Conservation (phyloP, 2,329 filamentous ascomycete species). For the Aspergillus sp. region DNA sequence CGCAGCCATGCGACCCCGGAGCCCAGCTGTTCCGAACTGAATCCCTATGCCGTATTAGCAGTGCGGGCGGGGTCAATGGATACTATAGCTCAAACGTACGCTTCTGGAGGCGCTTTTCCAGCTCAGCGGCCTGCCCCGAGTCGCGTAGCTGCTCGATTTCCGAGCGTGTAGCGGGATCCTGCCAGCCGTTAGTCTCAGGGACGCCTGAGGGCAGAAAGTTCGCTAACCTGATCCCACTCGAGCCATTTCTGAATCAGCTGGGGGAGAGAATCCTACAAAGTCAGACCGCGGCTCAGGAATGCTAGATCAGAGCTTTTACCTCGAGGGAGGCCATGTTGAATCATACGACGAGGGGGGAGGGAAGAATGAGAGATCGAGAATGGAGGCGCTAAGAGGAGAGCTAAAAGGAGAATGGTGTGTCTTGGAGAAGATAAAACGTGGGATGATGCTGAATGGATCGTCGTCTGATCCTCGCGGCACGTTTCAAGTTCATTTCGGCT, state of each 20-base stretch:
- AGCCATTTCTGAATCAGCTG: conserved; percentile 61
- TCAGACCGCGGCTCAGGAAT: conserved; percentile 12
- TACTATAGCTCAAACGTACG: conserved; percentile 39
- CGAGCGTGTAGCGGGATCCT: conserved; percentile 56
- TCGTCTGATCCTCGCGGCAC: conserved; percentile 7
- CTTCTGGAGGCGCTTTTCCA: conserved; percentile 57
- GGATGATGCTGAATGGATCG: conserved; percentile 18
- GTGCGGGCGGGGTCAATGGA: neutral
- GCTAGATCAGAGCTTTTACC: conserved; percentile 21
- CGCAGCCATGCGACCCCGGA: conserved; percentile 68
- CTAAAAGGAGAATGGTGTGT: neutral
- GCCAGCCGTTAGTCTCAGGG: conserved; percentile 16
- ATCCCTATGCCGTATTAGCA: conserved; percentile 47
- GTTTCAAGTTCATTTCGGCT: conserved; percentile 12
- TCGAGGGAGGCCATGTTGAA: conserved; percentile 30
- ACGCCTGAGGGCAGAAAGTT: conserved; percentile 11
- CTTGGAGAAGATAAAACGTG: neutral
- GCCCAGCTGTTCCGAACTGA: conserved; percentile 65
- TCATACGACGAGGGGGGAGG: conserved; percentile 25
- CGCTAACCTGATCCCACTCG: conserved; percentile 56
- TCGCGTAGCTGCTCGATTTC: conserved; percentile 60
- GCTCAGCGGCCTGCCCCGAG: conserved; percentile 50
- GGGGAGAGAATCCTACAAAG: conserved; percentile 38
- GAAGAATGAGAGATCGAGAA: conserved; percentile 1
- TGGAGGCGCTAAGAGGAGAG: neutral